phyloP scores from a whole-genome alignment of 2,329 filamentous ascomycete genomes.

The Aspergillus cejpii region DNA sequence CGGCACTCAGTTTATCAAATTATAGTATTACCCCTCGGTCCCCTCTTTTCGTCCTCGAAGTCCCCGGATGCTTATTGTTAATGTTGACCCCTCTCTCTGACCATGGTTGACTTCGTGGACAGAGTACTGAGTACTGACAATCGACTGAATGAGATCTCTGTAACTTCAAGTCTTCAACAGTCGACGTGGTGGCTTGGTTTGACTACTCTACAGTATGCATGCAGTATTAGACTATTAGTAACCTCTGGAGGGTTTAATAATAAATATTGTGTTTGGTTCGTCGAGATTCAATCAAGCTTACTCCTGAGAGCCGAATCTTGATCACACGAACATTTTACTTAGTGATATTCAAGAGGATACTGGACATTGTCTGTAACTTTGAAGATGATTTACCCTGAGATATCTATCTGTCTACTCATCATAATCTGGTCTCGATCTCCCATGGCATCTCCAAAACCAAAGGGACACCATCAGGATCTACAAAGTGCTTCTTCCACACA shows the following conservation, averaged over 20 bases:
- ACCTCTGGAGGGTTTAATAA: no score
- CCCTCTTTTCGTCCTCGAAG: conserved; percentile 7
- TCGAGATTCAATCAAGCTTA: not conserved
- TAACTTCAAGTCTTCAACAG: no score
- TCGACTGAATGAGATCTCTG: not conserved
- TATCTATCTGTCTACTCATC: no score
- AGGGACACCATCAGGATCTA: no score
- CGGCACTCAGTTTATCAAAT: not conserved
- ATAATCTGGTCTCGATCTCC: no score
- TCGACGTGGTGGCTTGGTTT: no score
- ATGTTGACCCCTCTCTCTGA: conserved; percentile 5
- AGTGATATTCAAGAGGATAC: not conserved
- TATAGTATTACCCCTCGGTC: conserved; percentile 9
- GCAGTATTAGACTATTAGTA: no score
- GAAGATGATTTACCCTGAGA: no score
- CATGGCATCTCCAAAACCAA: no score
- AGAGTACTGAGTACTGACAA: not conserved
- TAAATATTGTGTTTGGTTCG: not conserved
- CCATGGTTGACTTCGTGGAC: not conserved
- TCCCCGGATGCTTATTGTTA: not conserved
- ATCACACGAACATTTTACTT: not conserved
- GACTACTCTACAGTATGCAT: no score
- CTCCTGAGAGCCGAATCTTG: not conserved
- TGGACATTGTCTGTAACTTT: no score
- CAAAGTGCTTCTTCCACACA: no score